Evolutionary conservation across 352 stramenopile genomes (phyloP).

Genomic region (Phytophthora macrochlamydospora): DNA sequence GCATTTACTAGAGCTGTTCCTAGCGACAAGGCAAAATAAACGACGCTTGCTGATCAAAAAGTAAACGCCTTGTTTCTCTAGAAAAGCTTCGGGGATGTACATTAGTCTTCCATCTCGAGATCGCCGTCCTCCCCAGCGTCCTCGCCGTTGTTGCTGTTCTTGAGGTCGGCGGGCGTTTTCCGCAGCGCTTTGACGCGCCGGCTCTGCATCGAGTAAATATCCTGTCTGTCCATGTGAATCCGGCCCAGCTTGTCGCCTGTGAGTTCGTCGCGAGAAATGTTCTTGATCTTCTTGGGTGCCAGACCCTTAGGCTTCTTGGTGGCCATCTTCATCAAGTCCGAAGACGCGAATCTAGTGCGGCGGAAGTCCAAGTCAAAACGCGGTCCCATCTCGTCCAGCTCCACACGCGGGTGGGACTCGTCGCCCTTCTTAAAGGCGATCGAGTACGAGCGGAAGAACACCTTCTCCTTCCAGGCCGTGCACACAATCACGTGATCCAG

Average conservation of each 20-base stretch:
- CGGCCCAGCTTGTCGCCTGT: slow-evolving; percentile 98
- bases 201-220: slow-evolving; percentile 96
- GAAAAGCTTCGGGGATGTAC: slow-evolving; percentile 39
- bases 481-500: slow-evolving; percentile 98
- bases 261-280: slow-evolving; percentile 96
- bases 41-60: slow-evolving; percentile 22
- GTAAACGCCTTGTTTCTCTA: slow-evolving; percentile 37
- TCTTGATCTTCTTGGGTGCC: slow-evolving; percentile 97
- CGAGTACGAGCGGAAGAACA: slow-evolving; percentile 97
- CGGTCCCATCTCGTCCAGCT: slow-evolving; percentile 92
- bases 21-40: background rate
- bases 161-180: slow-evolving; percentile 82
- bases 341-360: slow-evolving; percentile 94
- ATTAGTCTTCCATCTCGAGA: slow-evolving; percentile 61
- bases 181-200: slow-evolving; percentile 95
- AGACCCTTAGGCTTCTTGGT: slow-evolving; percentile 94
- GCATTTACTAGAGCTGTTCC: slow-evolving; percentile 7
- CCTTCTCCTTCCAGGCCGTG: slow-evolving; percentile 91
- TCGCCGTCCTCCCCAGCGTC: slow-evolving; percentile 38
- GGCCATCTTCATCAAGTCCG: slow-evolving; percentile 95
- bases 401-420: slow-evolving; percentile 83
- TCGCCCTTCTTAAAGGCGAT: slow-evolving; percentile 94
- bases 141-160: slow-evolving; percentile 52
- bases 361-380: slow-evolving; percentile 92
- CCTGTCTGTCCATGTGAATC: slow-evolving; percentile 98